Evolutionary conservation across 306 rosid genomes (phyloP).

Genomic region (Albizia julibrissin): DNA sequence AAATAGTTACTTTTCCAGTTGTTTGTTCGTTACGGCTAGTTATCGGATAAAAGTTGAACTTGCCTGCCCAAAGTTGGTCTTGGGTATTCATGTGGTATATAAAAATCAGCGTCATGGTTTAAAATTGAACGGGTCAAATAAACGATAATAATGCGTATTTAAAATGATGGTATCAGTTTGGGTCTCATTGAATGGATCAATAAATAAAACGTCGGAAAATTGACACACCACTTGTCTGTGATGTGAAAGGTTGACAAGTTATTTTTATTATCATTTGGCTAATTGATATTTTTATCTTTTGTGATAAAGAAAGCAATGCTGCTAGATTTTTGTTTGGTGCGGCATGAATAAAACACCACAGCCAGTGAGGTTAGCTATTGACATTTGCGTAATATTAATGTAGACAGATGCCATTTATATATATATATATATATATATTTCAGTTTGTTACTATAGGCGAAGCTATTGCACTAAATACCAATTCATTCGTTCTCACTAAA

Average conservation of each 20-base stretch:
- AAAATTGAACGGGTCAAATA: background rate
- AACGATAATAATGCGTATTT: background rate
- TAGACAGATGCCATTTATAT: background rate
- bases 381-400: background rate
- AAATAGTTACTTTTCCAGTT: background rate
- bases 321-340: background rate
- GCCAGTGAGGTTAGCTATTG: background rate
- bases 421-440: background rate
- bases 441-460: background rate
- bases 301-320: background rate
- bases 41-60: background rate
- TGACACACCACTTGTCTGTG: background rate
- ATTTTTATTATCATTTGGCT: background rate
- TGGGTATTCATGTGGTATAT: background rate
- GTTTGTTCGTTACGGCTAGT: background rate
- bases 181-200: background rate
- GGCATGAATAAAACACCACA: background rate
- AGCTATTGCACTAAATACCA: background rate
- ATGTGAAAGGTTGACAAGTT: background rate
- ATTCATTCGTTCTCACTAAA: background rate
- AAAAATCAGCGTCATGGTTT: background rate
- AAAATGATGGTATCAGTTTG: background rate
- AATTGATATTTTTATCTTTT: constrained; percentile 4
- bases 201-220: background rate
- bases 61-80: background rate